Conservation (phyloP, 169 alveolate genomes). For the Amoebophrya sp. region DNA sequence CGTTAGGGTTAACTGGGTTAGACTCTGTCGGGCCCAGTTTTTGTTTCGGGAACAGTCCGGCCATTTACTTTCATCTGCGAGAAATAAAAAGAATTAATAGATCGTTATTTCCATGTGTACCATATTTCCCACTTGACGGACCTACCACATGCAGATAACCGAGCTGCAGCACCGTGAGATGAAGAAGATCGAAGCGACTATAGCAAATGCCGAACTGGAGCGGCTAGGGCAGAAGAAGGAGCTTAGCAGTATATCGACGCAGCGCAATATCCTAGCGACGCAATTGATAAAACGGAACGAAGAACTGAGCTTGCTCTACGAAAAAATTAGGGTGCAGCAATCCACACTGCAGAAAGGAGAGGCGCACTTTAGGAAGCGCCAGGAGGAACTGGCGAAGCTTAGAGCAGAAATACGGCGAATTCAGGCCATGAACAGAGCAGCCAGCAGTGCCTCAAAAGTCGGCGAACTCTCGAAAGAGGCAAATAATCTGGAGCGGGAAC, state of each 20-base stretch:
- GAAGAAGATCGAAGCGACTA: background rate
- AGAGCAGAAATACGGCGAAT: background rate
- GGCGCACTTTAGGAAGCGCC: constrained; percentile 44
- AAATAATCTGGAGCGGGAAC: background rate
- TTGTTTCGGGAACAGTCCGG: too few species aligned
- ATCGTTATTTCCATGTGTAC: too few species aligned
- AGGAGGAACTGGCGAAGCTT: background rate
- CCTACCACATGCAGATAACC: background rate
- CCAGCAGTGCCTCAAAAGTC: background rate
- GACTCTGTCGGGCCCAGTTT: too few species aligned
- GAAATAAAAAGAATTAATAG: too few species aligned
- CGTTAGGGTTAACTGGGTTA: too few species aligned
- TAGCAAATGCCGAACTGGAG: background rate
- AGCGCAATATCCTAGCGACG: constrained; percentile 76
- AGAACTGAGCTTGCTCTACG: constrained; percentile 76
- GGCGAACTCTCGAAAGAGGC: background rate
- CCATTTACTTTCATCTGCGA: too few species aligned
- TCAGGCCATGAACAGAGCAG: background rate
- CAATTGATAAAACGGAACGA: constrained; percentile 76
- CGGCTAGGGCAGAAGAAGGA: constrained; percentile 18
- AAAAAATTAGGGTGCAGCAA: constrained; percentile 72
- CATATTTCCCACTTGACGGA: too few species aligned
- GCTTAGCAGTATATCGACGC: background rate
- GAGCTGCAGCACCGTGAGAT: constrained; percentile 26
- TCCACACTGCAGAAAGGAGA: constrained; percentile 76